Evolutionary conservation across 768 basidiomycete genomes (phyloP), one percentile per base, ranked within the genome.

Genomic region (Amanita rubescens): DNA sequence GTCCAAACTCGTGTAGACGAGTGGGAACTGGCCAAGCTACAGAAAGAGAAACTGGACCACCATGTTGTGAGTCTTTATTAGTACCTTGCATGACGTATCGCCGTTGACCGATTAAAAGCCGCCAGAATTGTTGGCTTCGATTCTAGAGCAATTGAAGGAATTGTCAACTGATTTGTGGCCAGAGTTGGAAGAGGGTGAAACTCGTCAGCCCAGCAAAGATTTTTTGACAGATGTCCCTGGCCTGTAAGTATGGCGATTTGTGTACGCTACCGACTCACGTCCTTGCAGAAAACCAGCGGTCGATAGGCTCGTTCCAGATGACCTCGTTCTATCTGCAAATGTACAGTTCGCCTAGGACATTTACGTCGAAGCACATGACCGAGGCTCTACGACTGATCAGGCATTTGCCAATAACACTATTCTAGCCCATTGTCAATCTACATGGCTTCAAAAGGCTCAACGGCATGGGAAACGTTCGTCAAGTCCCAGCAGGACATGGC

Each of bases 391-490:
- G 80, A 43, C 66, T 85, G 47, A 87, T 87, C 0, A 78, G 83
- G 55, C 78, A 86, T 59, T 64, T 75, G 43, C 66, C 78, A 3
- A 62, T 79, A 20, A 74, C 81, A 3, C 75, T 74, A 15, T 64
- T n/a, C 60, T 24, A 87, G 89, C 57, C 89, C 89, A 2, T 74
- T 92, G 63, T 75, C 84, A n/a, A 72, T 81, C 53, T 82, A 86
- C 58, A 62, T 87, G 38, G 73, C 80, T 5, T 80, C 84, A 0
- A 88, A 85, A 65, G 87, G 87, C 1, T 84, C 85, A 4, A 77
- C 79, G 17, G 80, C 86, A 19, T 91, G 90, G 90, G 85, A 90
- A 63, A 74, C 74, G 5, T 76, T 83, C 15, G 69, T 89, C 0
- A 87, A 80, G 64, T 69, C 78, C 2, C 71, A 70, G 44, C 73